These are phyloP conservation scores for Tetrahymena malaccensis DNA, from an alignment of 73 alveolate genomes.

Conservation along the genomic window DNA sequence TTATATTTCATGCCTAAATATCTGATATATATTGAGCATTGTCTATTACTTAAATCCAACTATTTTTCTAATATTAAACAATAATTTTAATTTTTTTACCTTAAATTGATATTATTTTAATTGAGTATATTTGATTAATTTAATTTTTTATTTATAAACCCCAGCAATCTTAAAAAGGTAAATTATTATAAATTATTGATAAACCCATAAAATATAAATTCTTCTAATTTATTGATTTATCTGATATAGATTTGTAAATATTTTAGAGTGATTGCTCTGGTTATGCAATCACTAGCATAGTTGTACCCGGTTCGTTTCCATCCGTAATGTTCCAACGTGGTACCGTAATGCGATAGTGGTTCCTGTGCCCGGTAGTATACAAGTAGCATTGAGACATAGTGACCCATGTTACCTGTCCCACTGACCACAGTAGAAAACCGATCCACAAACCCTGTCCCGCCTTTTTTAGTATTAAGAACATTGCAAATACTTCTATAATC, in stretches of 20 bases:
- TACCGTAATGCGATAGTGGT: background rate
- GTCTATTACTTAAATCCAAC: no score
- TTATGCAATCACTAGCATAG: background rate
- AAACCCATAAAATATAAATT: background rate
- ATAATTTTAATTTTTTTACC: no score
- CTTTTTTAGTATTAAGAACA: background rate
- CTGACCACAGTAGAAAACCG: background rate
- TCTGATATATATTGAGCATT: no score
- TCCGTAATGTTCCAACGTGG: background rate
- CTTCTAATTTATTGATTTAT: background rate
- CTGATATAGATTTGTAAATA: background rate
- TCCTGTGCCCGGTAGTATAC: slow-evolving; percentile 1
- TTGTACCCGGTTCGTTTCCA: slow-evolving; percentile 1
- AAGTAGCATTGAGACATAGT: background rate
- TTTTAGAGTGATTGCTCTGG: background rate
- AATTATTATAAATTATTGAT: background rate
- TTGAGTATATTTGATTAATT: no score
- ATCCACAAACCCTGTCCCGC: background rate
- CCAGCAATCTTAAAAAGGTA: background rate
- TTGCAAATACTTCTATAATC: background rate
- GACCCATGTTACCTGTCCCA: background rate
- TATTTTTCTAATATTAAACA: no score
- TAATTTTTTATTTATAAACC: background rate
- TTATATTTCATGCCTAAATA: no score
- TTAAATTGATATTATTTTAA: no score